Conservation (phyloP, 768 basidiomycete genomes). For the Leccinum broughii region DNA sequence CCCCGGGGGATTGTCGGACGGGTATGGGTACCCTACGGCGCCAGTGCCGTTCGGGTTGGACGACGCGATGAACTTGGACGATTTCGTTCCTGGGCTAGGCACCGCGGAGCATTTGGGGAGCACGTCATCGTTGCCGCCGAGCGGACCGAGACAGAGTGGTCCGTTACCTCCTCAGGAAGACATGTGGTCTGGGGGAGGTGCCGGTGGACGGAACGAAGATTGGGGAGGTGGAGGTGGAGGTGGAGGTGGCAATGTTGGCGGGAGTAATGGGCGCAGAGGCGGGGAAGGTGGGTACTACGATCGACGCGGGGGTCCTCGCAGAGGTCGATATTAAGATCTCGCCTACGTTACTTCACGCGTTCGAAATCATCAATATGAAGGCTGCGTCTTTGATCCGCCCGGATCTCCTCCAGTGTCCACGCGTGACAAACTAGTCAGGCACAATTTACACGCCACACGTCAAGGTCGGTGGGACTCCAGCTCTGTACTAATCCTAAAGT, state of each 20-base stretch:
- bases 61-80: constrained; percentile 44
- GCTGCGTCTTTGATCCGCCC: too few relatives aligned
- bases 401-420: too few relatives aligned
- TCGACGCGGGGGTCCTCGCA: constrained; percentile 24
- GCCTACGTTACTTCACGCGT: neutral
- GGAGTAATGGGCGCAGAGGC: constrained; percentile 26
- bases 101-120: constrained; percentile 32
- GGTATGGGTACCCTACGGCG: constrained; percentile 26
- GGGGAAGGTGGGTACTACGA: constrained; percentile 37
- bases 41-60: constrained; percentile 23
- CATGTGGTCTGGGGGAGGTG: constrained; percentile 40
- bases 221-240: constrained; percentile 39
- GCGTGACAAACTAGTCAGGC: too few relatives aligned
- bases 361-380: neutral
- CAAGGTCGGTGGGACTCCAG: too few relatives aligned
- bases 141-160: constrained; percentile 35
- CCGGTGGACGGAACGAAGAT: constrained; percentile 36
- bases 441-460: too few relatives aligned
- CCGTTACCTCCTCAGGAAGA: constrained; percentile 55
- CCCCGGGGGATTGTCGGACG: constrained; percentile 19
- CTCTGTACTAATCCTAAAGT: too few relatives aligned
- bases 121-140: constrained; percentile 15
- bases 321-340: constrained; percentile 27
- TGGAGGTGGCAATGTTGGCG: constrained; percentile 31
- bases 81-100: constrained; percentile 67